Percentiles rank a stretch among this genome's conserved stretches.
These are phyloP conservation scores for Rhamnella rubrinervis DNA, from an alignment of 331 rosid genomes.

Conservation along the genomic window DNA sequence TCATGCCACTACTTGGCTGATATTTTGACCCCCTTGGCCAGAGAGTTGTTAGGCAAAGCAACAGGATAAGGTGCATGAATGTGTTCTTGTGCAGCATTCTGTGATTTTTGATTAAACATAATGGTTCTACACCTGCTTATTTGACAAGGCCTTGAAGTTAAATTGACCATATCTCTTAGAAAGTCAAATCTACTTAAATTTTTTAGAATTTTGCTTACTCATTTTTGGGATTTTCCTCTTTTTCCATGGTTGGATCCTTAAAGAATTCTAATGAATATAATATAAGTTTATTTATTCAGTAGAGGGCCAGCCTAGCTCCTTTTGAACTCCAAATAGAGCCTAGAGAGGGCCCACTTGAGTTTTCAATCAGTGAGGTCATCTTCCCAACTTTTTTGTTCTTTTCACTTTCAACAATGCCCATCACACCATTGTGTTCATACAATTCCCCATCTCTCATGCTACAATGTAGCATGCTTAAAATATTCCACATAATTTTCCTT, in stretches of 20 bases:
- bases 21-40: slow-evolving; percentile 18
- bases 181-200: slow-evolving; percentile 40
- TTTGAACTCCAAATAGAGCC: slow-evolving; percentile 25
- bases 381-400: slow-evolving; percentile 27
- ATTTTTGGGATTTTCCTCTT: slow-evolving; percentile 6
- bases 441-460: slow-evolving; percentile 37
- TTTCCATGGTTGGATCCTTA: slow-evolving; percentile 2
- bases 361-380: slow-evolving; percentile 31
- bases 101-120: slow-evolving; percentile 16
- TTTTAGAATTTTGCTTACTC: neutral
- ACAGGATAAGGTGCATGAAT: slow-evolving; percentile 34
- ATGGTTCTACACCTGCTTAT: slow-evolving; percentile 57
- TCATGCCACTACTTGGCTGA: too few species aligned
- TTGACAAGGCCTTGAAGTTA: slow-evolving; percentile 37
- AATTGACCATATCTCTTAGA: slow-evolving; percentile 32
- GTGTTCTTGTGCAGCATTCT: slow-evolving; percentile 14
- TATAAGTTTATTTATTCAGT: slow-evolving; percentile 17
- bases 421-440: slow-evolving; percentile 39
- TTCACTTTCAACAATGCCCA: slow-evolving; percentile 28
- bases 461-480: slow-evolving; percentile 18
- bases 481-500: slow-evolving; percentile 29
- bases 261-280: slow-evolving; percentile 21
- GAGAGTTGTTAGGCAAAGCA: slow-evolving; percentile 30
- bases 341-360: slow-evolving; percentile 31
- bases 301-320: neutral